phyloP scores from a whole-genome alignment of 305 asterid genomes.

The Fraxinus platypoda region DNA sequence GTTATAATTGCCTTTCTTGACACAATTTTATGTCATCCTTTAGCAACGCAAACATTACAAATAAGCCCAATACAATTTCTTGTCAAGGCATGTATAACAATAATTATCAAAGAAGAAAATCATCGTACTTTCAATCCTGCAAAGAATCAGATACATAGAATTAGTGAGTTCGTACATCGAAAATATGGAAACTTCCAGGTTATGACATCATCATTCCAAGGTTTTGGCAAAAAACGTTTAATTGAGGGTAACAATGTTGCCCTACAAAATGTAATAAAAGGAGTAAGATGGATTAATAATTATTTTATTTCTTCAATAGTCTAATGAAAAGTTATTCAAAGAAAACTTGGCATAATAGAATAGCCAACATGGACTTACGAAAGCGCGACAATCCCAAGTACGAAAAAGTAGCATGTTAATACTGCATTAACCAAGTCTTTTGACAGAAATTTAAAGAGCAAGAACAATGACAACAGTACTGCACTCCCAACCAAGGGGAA shows the following conservation, averaged over 20 bases:
- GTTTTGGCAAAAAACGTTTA: constrained; percentile 62
- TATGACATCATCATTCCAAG: constrained; percentile 76
- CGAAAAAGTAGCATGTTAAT: constrained; percentile 81
- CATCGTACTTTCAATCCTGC: neutral
- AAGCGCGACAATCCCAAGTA: constrained; percentile 89
- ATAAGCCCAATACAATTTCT: neutral
- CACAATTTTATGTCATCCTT: neutral
- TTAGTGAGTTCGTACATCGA: constrained; percentile 48
- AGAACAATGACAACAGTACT: constrained; percentile 85
- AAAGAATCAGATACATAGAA: constrained; percentile 14
- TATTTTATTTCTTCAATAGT: neutral
- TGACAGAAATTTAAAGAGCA: constrained; percentile 86
- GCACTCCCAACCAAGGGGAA: constrained; percentile 98
- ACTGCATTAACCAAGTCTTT: constrained; percentile 98
- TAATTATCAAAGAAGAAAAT: neutral
- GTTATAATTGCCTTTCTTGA: neutral
- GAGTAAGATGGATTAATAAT: constrained; percentile 1
- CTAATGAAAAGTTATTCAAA: neutral
- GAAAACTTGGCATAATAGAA: constrained; percentile 17
- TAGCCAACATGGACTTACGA: constrained; percentile 58
- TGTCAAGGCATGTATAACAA: neutral
- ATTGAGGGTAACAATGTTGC: constrained; percentile 85
- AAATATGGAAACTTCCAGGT: constrained; percentile 69
- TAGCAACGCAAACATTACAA: neutral
- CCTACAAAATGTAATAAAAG: constrained; percentile 43